Base-by-base conservation (phyloP, 768 basidiomycete species). In the Rhodotorula graminis region DNA sequence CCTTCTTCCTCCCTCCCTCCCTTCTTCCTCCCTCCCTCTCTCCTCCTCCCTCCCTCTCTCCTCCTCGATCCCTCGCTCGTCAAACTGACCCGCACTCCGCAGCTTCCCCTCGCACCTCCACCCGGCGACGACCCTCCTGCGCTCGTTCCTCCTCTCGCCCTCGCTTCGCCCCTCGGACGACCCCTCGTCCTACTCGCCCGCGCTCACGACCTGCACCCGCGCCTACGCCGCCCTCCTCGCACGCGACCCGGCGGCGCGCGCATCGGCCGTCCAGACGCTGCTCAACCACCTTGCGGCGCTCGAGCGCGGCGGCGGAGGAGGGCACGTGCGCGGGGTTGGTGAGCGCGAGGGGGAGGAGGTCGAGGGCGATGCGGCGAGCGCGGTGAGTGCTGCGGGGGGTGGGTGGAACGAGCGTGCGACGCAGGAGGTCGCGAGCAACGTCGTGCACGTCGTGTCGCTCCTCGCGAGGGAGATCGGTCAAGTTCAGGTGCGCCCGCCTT, bases 231-330 rank as follows among this genome's bases (percentile, higher is more conserved):
- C 42, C 16, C 60, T 47, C 37, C 42, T 61, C 46, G 18, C 61
- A 27, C 63, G 29, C 25, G 89, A 90, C 25, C 91, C 90, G 56
- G 90, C 93, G 75, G 93, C 79, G 85, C 93, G 50, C 85, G 91
- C 79, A 89, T 93, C 94, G 8, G 92, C 93, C 76, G 90, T 97
- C 88, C 97, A 98, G 80, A 96, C 95, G 10, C 86, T 98, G 21
- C 85, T 98, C 71, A 97, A 98, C 80, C 90, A 91, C 80, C 89
- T 97, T 70, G 88, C 91, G 8, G 16, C 44, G 5, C 25, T 47
- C 55, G 65, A 67, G 52, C 56, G 55, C 14, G 40, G 52, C 19
- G 40, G 52, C 19, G 65, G 47, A 16, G 40, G 33, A 0, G 56
- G 15, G 33, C 33, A 9, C 31, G 31, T n/a, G 31, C 31, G 29